Percentiles rank a stretch among this genome's conserved stretches.
Conservation (phyloP, 345 rosid genomes). For the Rhodamnia rubescens region DNA sequence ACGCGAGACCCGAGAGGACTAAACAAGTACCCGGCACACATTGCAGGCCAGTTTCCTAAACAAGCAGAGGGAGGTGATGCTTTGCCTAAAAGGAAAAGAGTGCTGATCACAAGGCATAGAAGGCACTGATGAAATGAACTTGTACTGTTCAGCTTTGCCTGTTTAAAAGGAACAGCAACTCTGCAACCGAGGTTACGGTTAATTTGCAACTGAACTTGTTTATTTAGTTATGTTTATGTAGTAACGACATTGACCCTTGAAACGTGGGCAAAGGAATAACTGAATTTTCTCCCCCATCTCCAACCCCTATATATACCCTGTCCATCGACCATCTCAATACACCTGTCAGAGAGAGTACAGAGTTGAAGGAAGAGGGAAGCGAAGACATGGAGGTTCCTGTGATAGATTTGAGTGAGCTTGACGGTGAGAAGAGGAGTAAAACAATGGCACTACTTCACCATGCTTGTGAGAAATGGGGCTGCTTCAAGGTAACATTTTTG, state of each 20-base stretch:
- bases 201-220: not conserved
- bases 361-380: not conserved
- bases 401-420: slow-evolving; percentile 47
- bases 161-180: not conserved
- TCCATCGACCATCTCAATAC: not conserved
- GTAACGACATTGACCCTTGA: not conserved
- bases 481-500: slow-evolving; percentile 44
- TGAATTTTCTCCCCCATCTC: not conserved
- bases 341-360: not conserved
- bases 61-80: not conserved
- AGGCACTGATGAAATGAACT: slow-evolving; percentile 6
- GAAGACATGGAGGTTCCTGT: slow-evolving; percentile 50
- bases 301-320: not conserved
- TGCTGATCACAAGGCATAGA: not conserved
- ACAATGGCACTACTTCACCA: slow-evolving; percentile 60
- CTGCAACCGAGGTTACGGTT: not conserved
- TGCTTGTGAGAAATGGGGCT: slow-evolving; percentile 87
- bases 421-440: slow-evolving; percentile 45
- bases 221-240: not conserved
- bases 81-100: not conserved
- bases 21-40: not conserved
- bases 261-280: not conserved
- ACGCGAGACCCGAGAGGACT: not conserved
- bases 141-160: slow-evolving; percentile 12
- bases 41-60: not conserved